These are phyloP conservation scores for Diaporthe sp. DNA, from an alignment of 2,329 filamentous ascomycete genomes.

Conservation along the genomic window DNA sequence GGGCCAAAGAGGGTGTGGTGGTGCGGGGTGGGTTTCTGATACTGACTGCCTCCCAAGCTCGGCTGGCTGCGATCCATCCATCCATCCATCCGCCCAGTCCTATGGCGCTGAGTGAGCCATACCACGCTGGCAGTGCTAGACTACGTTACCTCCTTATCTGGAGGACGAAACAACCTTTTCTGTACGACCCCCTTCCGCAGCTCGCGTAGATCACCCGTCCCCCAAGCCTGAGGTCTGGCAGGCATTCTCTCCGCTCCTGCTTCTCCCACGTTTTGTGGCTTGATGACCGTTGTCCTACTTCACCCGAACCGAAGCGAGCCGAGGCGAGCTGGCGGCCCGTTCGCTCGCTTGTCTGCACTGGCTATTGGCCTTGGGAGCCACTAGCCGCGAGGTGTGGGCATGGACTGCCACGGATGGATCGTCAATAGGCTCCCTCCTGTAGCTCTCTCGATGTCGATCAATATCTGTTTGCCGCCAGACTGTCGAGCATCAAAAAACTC, in stretches of 20 bases:
- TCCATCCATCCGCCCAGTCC: too few relatives aligned
- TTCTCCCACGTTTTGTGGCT: slow-evolving; percentile 22
- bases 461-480: neutral
- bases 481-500: neutral
- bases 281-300: neutral
- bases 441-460: neutral
- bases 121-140: too few relatives aligned
- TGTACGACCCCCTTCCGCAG: slow-evolving; percentile 9
- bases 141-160: neutral
- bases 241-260: neutral
- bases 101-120: too few relatives aligned
- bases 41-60: slow-evolving; percentile 12
- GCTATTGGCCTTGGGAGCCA: neutral
- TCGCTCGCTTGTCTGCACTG: neutral
- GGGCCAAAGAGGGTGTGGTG: neutral
- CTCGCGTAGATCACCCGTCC: slow-evolving; percentile 8
- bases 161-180: neutral
- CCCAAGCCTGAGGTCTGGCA: neutral
- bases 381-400: neutral
- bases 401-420: neutral
- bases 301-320: slow-evolving; percentile 8
- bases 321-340: neutral
- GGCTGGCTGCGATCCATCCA: neutral
- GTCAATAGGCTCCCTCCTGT: neutral
- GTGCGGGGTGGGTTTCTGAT: slow-evolving; percentile 17